Conservation (phyloP, 1,139 yeast genomes). For the Yamadazyma sp. region DNA sequence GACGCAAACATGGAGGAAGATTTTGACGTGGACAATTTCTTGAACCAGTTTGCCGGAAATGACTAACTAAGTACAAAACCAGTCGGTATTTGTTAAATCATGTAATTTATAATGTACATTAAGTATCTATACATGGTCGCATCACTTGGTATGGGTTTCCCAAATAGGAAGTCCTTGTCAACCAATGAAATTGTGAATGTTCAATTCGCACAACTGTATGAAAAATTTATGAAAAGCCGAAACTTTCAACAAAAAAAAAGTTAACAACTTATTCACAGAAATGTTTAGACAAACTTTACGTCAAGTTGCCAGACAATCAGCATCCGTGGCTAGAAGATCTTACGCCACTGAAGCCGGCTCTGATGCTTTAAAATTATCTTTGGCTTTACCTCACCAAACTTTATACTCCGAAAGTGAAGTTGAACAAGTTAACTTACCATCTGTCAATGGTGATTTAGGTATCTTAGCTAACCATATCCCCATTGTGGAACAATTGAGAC, state of each 20-base stretch:
- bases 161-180: constrained; percentile 28
- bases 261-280: constrained; percentile 17
- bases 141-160: constrained; percentile 17
- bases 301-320: constrained; percentile 65
- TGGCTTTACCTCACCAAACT: constrained; percentile 87
- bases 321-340: constrained; percentile 68
- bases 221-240: constrained; percentile 14
- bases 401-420: constrained; percentile 52
- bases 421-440: constrained; percentile 95
- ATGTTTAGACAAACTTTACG: constrained; percentile 74
- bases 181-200: constrained; percentile 9
- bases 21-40: constrained; percentile 49
- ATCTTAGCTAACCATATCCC: constrained; percentile 98
- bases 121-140: background rate
- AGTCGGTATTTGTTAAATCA: too few relatives aligned
- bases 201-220: constrained; percentile 6
- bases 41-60: constrained; percentile 45
- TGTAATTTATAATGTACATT: background rate
- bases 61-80: constrained; percentile 16
- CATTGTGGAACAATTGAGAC: constrained; percentile 92
- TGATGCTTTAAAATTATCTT: constrained; percentile 81
- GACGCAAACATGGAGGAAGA: constrained; percentile 31
- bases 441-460: constrained; percentile 96
- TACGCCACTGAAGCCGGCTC: constrained; percentile 85
- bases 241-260: constrained; percentile 10